Conservation (phyloP, 176 grass and related monocot genomes). For the Elaeis guineensis region DNA sequence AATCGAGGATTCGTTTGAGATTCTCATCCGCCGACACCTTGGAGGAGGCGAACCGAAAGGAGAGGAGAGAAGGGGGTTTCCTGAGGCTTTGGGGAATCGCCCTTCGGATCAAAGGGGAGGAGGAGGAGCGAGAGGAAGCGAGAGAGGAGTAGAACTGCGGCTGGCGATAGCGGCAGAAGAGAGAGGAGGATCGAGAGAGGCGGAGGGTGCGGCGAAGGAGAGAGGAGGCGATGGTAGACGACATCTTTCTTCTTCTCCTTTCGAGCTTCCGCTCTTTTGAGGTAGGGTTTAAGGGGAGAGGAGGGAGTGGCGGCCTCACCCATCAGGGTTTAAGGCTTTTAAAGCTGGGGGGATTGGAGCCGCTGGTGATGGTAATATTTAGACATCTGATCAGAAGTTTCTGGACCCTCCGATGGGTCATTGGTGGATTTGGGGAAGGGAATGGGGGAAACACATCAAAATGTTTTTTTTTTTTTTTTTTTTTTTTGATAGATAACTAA, state of each 20-base stretch:
- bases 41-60: conserved; percentile 37
- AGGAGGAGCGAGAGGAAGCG: conserved; percentile 1
- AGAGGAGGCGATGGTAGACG: conserved; percentile 34
- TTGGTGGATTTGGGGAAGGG: no score
- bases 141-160: conserved; percentile 10
- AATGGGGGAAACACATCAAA: no score
- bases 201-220: conserved; percentile 30
- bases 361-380: no score
- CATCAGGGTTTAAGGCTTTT: no score
- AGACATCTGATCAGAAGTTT: no score
- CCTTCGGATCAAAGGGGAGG: conserved; percentile 2
- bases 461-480: no score
- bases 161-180: neutral
- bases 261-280: no score
- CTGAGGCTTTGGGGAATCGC: neutral
- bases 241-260: neutral
- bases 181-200: neutral
- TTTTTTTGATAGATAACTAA: no score
- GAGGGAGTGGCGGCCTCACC: neutral
- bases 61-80: neutral
- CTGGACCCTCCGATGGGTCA: no score
- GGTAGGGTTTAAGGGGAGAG: conserved; percentile 4
- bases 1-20: conserved; percentile 50
- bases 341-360: no score
- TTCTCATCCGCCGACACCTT: conserved; percentile 46